phyloP scores from a whole-genome alignment of 176 grass and related monocot species.

The Paspalum notatum region DNA sequence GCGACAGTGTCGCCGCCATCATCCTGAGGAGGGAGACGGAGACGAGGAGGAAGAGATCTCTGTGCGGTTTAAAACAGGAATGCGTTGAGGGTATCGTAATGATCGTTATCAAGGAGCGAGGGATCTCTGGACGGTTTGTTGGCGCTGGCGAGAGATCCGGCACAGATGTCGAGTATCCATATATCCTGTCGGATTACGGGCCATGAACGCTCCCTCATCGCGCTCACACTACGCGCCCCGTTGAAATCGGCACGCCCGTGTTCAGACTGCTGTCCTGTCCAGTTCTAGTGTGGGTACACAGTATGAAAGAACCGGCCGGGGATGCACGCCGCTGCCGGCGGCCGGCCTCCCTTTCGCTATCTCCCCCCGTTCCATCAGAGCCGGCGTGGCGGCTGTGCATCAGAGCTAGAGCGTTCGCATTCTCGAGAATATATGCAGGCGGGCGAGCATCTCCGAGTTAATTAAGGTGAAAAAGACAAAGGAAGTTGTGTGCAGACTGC shows the following conservation, averaged over 20 bases:
- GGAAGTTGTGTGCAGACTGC: no score
- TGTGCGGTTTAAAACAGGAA: not conserved
- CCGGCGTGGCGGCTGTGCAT: no score
- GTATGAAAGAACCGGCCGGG: not conserved
- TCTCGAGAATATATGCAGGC: not conserved
- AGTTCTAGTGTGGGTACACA: not conserved
- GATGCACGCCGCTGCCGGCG: not conserved
- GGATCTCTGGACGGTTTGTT: not conserved
- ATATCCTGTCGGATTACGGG: slow-evolving; percentile 20
- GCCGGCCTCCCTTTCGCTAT: not conserved
- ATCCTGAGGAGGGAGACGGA: not conserved
- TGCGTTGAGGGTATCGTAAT: no score
- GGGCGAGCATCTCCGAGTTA: no score
- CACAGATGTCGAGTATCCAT: slow-evolving; percentile 10
- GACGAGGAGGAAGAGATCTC: not conserved
- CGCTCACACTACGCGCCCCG: slow-evolving; percentile 36
- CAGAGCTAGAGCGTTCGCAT: not conserved
- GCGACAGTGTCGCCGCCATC: not conserved
- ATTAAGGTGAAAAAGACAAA: no score
- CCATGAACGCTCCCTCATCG: not conserved
- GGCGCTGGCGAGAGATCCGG: not conserved
- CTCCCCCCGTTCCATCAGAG: no score
- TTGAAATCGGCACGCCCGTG: not conserved
- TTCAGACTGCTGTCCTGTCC: slow-evolving; percentile 3
- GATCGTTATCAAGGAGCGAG: not conserved